Conservation (phyloP, 2,329 filamentous ascomycete genomes). For the Leptographium flavum region DNA sequence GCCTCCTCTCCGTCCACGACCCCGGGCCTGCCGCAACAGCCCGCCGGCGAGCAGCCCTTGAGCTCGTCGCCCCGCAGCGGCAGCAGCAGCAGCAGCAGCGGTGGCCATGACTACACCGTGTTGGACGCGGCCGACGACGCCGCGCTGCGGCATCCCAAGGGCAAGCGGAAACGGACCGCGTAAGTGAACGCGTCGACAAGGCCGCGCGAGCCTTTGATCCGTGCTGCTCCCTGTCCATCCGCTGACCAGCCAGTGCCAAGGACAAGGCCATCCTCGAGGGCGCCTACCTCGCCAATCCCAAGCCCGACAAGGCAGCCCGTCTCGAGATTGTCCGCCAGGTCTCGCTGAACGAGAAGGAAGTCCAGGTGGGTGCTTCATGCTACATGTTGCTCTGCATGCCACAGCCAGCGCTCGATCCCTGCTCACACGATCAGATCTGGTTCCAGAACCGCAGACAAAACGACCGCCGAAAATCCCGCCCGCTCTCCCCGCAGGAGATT, state of each 20-base stretch:
- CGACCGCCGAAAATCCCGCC: slow-evolving; percentile 76
- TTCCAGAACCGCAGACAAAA: slow-evolving; percentile 94
- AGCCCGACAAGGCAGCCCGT: slow-evolving; percentile 82
- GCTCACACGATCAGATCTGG: slow-evolving; percentile 57
- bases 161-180: slow-evolving; percentile 50
- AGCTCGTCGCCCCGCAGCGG: slow-evolving; percentile 4
- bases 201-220: background rate
- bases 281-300: slow-evolving; percentile 72
- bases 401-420: background rate
- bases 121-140: slow-evolving; percentile 8
- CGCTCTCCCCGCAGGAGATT: slow-evolving; percentile 65
- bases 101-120: slow-evolving; percentile 8
- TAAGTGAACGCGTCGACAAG: slow-evolving; percentile 24
- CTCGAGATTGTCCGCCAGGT: slow-evolving; percentile 73
- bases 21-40: slow-evolving; percentile 2
- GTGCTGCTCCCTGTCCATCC: background rate
- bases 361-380: slow-evolving; percentile 54
- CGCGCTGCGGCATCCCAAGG: slow-evolving; percentile 34
- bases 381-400: background rate
- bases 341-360: slow-evolving; percentile 85
- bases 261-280: slow-evolving; percentile 82
- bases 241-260: slow-evolving; percentile 45
- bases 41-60: background rate
- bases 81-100: slow-evolving; percentile 1
- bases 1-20: slow-evolving; percentile 6